A percentile compares a stretch with the other conserved stretches of the same genome.
phyloP scores from a whole-genome alignment of 192 early-diverging fungal species.

The Coemansia sp. region DNA sequence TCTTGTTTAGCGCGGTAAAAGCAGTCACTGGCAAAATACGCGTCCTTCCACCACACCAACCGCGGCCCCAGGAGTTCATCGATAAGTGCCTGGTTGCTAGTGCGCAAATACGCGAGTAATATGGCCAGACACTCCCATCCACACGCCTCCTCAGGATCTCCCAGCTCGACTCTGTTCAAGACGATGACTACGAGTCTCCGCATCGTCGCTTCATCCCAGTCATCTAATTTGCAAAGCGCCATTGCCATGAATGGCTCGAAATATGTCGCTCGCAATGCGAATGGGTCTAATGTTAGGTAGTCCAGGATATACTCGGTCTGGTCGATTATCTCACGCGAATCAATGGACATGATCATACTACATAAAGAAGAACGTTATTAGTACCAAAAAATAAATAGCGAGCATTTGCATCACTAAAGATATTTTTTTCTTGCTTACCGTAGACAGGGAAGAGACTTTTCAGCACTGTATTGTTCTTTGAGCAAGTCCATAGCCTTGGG shows the following conservation, averaged over 20 bases:
- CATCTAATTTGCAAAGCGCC: not conserved
- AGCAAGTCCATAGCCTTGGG: slow-evolving; percentile 13
- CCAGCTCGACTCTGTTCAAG: slow-evolving; percentile 37
- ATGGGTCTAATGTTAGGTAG: slow-evolving; percentile 43
- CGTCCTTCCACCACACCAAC: slow-evolving; percentile 29
- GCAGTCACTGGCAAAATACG: slow-evolving; percentile 17
- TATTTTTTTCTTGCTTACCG: slow-evolving; percentile 16
- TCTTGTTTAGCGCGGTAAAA: slow-evolving; percentile 1
- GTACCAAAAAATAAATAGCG: not conserved
- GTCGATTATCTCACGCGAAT: not conserved
- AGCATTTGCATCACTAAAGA: not conserved
- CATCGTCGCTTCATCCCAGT: not conserved
- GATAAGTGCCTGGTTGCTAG: slow-evolving; percentile 6
- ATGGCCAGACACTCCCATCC: slow-evolving; percentile 32
- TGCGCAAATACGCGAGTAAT: not conserved
- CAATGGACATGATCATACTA: slow-evolving; percentile 40
- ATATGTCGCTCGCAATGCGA: slow-evolving; percentile 13
- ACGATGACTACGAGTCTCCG: slow-evolving; percentile 18
- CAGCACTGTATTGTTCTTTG: slow-evolving; percentile 2
- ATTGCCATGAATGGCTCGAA: slow-evolving; percentile 20
- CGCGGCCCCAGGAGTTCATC: slow-evolving; percentile 19
- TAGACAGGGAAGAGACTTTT: slow-evolving; percentile 17
- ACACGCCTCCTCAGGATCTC: slow-evolving; percentile 14
- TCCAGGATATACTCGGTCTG: slow-evolving; percentile 31
- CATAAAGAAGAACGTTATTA: not conserved